phyloP scores from a whole-genome alignment of 176 grass and related monocot species.

The sorghum (Sorghum bicolor) region DNA sequence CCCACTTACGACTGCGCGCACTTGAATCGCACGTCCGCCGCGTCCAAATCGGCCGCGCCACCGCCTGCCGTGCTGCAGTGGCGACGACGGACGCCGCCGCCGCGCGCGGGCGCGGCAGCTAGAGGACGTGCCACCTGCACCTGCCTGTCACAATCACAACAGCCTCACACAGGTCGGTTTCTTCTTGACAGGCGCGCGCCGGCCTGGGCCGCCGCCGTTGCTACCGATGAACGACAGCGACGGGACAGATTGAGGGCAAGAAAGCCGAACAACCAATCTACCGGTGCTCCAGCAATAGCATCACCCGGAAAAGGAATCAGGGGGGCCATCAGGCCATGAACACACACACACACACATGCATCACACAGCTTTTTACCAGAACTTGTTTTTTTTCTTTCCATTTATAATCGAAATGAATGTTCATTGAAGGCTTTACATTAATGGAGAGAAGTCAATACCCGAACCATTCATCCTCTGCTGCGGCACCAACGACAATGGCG shows the following conservation, averaged over 20 bases:
- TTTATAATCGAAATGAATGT: constrained; percentile 66
- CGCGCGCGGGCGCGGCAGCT: neutral
- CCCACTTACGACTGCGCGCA: constrained; percentile 20
- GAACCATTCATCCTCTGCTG: constrained; percentile 87
- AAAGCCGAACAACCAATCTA: neutral
- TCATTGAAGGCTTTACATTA: constrained; percentile 72
- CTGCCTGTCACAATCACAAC: neutral
- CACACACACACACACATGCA: neutral
- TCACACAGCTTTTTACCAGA: constrained; percentile 37
- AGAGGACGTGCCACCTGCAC: neutral
- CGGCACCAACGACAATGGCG: constrained; percentile 5
- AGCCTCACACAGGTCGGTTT: neutral
- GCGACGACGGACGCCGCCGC: neutral
- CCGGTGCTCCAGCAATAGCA: neutral
- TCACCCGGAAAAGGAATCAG: neutral
- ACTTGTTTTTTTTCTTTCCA: constrained; percentile 23
- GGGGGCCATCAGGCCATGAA: neutral
- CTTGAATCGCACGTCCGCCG: constrained; percentile 8
- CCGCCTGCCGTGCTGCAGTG: neutral
- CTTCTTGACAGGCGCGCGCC: neutral
- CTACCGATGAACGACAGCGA: neutral
- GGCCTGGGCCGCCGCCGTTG: neutral
- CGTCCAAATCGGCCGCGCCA: neutral
- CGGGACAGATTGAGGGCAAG: neutral
- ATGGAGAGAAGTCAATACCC: constrained; percentile 95